These are phyloP conservation scores for Diaporthe ampelina DNA, from an alignment of 2,329 filamentous ascomycete species.

Conservation along the genomic window DNA sequence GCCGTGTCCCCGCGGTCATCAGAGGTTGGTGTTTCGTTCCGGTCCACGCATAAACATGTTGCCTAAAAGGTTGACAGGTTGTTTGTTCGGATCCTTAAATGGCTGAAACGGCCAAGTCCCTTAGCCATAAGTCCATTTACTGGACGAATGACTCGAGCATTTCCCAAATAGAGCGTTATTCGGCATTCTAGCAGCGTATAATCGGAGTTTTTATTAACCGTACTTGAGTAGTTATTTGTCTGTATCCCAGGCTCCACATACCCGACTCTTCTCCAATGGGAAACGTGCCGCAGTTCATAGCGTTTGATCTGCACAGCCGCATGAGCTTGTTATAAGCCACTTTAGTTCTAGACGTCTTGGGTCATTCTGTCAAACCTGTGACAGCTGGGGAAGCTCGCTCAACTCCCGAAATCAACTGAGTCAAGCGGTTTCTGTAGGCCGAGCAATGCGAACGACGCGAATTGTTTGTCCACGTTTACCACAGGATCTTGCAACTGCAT, in stretches of 20 bases:
- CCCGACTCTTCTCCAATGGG: neutral
- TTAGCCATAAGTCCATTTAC: neutral
- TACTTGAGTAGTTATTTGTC: neutral
- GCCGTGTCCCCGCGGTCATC: neutral
- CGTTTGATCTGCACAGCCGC: conserved; percentile 15
- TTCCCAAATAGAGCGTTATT: neutral
- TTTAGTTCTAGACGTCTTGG: neutral
- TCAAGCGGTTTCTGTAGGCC: neutral
- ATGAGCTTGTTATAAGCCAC: conserved; percentile 20
- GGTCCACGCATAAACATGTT: neutral
- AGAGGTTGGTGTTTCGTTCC: neutral
- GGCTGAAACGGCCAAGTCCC: conserved; percentile 29
- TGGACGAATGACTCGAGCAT: neutral
- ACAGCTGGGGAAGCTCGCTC: neutral
- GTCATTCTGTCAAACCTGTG: neutral
- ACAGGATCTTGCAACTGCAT: neutral
- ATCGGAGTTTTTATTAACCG: conserved; percentile 2
- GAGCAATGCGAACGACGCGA: neutral
- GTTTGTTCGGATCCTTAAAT: neutral
- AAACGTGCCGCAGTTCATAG: neutral
- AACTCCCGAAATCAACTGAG: conserved; percentile 14
- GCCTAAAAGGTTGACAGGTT: neutral
- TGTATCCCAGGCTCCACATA: conserved; percentile 2
- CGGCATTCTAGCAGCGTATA: neutral
- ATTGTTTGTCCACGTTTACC: neutral